Evolutionary conservation across 1,139 yeast genomes (phyloP), one percentile per base, ranked within the genome.

Genomic region (Petasospora rhodanensis): DNA sequence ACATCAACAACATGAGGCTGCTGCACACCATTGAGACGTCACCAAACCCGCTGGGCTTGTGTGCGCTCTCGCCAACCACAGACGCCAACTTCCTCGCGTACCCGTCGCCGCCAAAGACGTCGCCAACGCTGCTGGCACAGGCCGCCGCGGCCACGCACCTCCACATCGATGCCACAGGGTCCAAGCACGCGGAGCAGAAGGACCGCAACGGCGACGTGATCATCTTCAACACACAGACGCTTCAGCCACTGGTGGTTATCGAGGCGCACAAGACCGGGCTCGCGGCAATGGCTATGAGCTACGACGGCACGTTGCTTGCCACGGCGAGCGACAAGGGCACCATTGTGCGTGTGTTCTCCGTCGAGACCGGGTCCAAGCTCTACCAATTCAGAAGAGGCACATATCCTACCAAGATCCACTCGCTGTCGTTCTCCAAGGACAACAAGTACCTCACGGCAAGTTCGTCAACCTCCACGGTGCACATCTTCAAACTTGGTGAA

Each of bases 271-370:
- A 86, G 51, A 79, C 94, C 2, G 76, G 83, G 11, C 64, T 91
- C 34, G 89, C 96, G 0, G 82, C 89, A 1, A 64, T 89, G 42
- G 67, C 87, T 1, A 64, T 91, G 35, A 85, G 91, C 45, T 66
- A 68, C 28, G 95, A 87, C 53, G 98, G 98, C 1, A 67, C 79
- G 0, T 58, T 86, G 31, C 64, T 91, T 31, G 96, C 97, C 2
- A 87, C 97, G 0, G 96, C 97, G 1, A 84, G 96, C 13, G 95
- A 86, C 46, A 87, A 87, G 54, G 98, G 98, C 5, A 91, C 98
- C 0, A 86, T 91, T 28, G 77, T 91, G 2, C 66, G 98, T 38
- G 85, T 91, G 2, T 91, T 91, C 52, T 70, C 80, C n/a, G 86
- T 86, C 1, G 82, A 80, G 18, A 73, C 84, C 0, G 97, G 96